Base-by-base conservation (phyloP, 1,139 yeast species). In the Suhomyces anneliseae region DNA sequence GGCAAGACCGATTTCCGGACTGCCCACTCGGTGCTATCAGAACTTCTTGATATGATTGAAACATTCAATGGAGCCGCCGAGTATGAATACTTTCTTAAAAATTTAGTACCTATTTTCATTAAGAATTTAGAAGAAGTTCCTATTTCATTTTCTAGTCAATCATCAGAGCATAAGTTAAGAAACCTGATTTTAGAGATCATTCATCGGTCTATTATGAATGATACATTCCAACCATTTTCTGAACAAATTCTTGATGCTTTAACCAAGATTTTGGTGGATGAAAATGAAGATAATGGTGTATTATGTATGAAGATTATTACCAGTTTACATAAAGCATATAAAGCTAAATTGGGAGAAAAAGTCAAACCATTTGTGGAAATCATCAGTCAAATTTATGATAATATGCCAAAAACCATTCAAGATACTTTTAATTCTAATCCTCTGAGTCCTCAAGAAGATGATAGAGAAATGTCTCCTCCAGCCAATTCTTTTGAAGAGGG, bases 241-340 rank as follows among this genome's bases (percentile, higher is more conserved):
- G 72, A 73, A 39, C 73, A 76, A 34, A 78, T 90, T 27, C 70
- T 88, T 58, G 83, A 81, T 39, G 69, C 77, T n/a, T 69, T 92
- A 48, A 81, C 85, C 59, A 68, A 70, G 33, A 71, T 87, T 14
- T 71, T 93, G 50, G 81, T 79, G 24, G 74, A 70, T 14, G 99
- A 95, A 62, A 93, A 95, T 62, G 99, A 95, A 66, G 98, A 92
- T 55, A 93, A 93, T 62, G 99, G 98, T 42, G 90, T 90, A 1
- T 74, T 90, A 47, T 87, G 96, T 63, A 85, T 92, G 87, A 92
- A 90, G 64, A 85, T 90, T 46, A 78, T 92, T 47, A 90, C 98
- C n/a, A 81, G 87, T 41, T 72, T 93, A 48, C 97, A 92, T 69
- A 87, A 95, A 64, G 82, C 95, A 0, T 93, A 87, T 70, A 92